Base-by-base conservation (phyloP, 169 alveolate genomes). In the Plasmodium yoelii region DNA sequence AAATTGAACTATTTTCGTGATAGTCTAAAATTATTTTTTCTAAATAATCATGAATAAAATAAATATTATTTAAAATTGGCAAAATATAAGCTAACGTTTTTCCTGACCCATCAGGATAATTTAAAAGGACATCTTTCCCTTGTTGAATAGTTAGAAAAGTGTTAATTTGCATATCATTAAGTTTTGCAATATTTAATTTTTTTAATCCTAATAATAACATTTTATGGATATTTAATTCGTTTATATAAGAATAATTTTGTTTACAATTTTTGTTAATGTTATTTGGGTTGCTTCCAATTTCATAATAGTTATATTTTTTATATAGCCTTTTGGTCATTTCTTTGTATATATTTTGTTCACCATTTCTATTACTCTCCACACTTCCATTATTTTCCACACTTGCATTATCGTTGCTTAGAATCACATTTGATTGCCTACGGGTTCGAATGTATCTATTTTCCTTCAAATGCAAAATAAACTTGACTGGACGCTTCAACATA, bases 41-140 rank as follows among this genome's bases (percentile, higher is more conserved):
- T 72, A 92, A 68, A 28, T 90, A 86, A 63, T 93, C 96, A 86
- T 93, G 96, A 46, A 92, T 73, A 70, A 88, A 88, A 91, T 93
- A 93, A 7, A 93, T 69, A 55, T 93, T 93, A 28, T 93, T 93
- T 34, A 93, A 77, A 15, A 93, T 87, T 34, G 96, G 96, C 15
- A 93, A 65, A 39, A 93, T 51, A 70, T 93, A 93, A 5, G 96
- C 94, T 51, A 93, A 55, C 1, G 96, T 93, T 92, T 93, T 93
- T 0, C 96, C 96, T 19, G 94, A 72, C 34, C 96, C 96, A 71
- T 64, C 63, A 39, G 63, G 88, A 39, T 28, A 56, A 63, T 93
- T 93, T 46, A 93, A 63, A 5, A 92, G 70, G 0, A 84, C 92
- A 68, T 93, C 96, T 88, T 89, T 93, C 39, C 96, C 96, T 67